These are phyloP conservation scores for Plenodomus lindquistii DNA, from an alignment of 2,329 filamentous ascomycete genomes.

Conservation along the genomic window DNA sequence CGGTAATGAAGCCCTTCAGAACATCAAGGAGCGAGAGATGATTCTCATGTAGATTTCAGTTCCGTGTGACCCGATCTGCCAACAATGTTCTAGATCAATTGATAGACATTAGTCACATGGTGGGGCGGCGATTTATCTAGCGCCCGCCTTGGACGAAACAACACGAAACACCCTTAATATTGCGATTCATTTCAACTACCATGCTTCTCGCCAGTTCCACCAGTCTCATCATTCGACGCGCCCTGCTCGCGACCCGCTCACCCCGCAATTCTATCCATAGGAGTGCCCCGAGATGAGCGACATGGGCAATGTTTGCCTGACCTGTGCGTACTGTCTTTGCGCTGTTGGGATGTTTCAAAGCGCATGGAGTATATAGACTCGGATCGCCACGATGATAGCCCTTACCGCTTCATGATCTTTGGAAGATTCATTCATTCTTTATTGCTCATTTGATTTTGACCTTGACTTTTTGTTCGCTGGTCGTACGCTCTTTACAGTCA, in stretches of 20 bases:
- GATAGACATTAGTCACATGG: conserved; percentile 12
- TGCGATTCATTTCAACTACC: conserved; percentile 19
- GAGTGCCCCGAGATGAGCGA: conserved; percentile 17
- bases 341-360: conserved; percentile 27
- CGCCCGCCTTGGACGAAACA: conserved; percentile 26
- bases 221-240: conserved; percentile 14
- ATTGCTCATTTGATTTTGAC: conserved; percentile 24
- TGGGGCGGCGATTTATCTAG: conserved; percentile 20
- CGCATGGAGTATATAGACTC: conserved; percentile 22
- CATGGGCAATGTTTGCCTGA: conserved; percentile 16
- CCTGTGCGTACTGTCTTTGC: conserved; percentile 18
- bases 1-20: conserved; percentile 23
- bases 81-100: conserved; percentile 11
- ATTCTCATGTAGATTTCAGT: conserved; percentile 17
- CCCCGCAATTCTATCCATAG: conserved; percentile 20
- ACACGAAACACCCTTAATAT: conserved; percentile 28
- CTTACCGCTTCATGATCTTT: conserved; percentile 27
- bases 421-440: conserved; percentile 21
- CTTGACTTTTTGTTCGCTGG: conserved; percentile 29
- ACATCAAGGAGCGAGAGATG: conserved; percentile 24
- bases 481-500: conserved; percentile 39
- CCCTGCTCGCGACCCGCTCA: conserved; percentile 13
- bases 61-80: not conserved
- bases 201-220: conserved; percentile 14
- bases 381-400: conserved; percentile 7